A percentile compares a stretch with the other conserved stretches of the same genome.
Evolutionary conservation across 1,284 basidiomycete genomes (phyloP).

Genomic region (Sanghuangporus baumii): DNA sequence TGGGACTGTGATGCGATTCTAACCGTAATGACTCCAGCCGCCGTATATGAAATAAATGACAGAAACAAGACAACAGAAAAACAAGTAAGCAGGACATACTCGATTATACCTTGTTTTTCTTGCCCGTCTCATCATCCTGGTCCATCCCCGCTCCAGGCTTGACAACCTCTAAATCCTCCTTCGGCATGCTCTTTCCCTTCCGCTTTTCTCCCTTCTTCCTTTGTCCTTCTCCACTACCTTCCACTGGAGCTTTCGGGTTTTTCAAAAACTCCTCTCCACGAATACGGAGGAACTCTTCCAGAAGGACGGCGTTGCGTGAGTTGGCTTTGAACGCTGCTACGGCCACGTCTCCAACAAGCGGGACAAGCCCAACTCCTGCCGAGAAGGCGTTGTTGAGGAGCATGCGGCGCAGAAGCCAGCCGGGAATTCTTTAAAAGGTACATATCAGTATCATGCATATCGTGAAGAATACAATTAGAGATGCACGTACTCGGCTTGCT

Average conservation of each 20-base stretch:
- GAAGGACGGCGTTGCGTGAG: constrained; percentile 74
- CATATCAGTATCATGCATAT: not conserved
- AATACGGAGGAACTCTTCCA: constrained; percentile 68
- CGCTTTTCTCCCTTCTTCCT: constrained; percentile 15
- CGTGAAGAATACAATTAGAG: not conserved
- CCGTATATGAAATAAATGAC: no score
- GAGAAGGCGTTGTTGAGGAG: constrained; percentile 75
- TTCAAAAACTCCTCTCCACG: constrained; percentile 61
- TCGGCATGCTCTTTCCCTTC: constrained; percentile 16
- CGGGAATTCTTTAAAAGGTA: constrained; percentile 43
- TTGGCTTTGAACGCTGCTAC: constrained; percentile 83
- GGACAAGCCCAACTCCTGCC: constrained; percentile 69
- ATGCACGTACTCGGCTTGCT: constrained; percentile 52
- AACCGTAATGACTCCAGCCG: no score
- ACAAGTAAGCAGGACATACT: not conserved
- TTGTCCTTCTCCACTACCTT: not conserved
- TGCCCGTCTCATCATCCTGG: constrained; percentile 30
- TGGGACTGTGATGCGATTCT: no score
- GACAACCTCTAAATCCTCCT: constrained; percentile 37
- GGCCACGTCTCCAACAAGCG: constrained; percentile 73
- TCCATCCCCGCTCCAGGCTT: constrained; percentile 46
- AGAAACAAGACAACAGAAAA: not conserved
- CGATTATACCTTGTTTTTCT: not conserved
- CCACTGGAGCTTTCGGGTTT: not conserved
- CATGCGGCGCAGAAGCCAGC: constrained; percentile 71